phyloP scores from a whole-genome alignment of 2,329 filamentous ascomycete genomes.

The Cladosporium sp. region DNA sequence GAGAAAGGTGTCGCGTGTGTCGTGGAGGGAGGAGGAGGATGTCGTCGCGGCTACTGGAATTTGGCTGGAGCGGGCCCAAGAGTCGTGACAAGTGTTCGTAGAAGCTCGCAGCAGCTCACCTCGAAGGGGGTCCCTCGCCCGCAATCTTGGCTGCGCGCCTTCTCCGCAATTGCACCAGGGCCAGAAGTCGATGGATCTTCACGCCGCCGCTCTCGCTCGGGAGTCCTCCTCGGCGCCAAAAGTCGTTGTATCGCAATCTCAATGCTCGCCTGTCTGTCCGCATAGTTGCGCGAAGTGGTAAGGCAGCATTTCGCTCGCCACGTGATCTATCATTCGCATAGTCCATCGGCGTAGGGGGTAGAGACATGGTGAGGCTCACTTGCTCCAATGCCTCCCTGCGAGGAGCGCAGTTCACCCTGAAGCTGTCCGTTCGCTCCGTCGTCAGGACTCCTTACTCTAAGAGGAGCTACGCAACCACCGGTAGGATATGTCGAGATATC shows the following conservation, averaged over 20 bases:
- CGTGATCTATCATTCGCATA: not conserved
- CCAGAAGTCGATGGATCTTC: conserved; percentile 2
- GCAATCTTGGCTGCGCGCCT: not conserved
- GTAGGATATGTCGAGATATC: not conserved
- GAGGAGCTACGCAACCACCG: conserved; percentile 6
- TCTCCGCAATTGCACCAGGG: conserved; percentile 1
- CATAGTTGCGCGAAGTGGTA: not conserved
- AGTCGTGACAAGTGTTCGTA: conserved; percentile 10
- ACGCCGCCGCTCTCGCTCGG: not conserved
- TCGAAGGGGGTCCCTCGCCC: not conserved
- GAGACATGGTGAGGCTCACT: not conserved
- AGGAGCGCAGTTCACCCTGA: conserved; percentile 1
- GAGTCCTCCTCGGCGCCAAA: not conserved
- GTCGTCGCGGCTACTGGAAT: conserved; percentile 6
- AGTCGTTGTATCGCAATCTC: conserved; percentile 5
- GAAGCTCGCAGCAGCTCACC: not conserved
- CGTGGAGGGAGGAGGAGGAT: not conserved
- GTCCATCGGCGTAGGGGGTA: not conserved
- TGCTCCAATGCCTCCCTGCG: conserved; percentile 6
- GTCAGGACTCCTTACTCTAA: not conserved
- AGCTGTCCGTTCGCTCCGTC: not conserved
- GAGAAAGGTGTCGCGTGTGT: conserved; percentile 23
- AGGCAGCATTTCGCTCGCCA: not conserved
- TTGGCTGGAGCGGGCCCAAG: conserved; percentile 4
- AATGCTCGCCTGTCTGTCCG: not conserved